Evolutionary conservation across 2,329 filamentous ascomycete species (phyloP), one percentile per base, ranked within the genome.

Genomic region (Keithomyces neogunnii): DNA sequence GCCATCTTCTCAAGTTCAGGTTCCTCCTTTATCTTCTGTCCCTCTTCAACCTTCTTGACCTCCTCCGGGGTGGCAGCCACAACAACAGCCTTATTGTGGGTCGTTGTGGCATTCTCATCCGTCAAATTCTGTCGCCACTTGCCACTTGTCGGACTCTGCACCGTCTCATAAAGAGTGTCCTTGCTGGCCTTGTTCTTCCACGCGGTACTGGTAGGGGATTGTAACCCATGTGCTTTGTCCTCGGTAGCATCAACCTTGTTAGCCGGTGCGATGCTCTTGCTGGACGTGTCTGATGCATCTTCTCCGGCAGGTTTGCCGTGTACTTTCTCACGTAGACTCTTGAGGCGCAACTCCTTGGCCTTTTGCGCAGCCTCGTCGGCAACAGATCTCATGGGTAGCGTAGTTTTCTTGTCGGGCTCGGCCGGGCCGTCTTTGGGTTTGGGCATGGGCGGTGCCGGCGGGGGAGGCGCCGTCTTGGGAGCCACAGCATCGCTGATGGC

Each of bases 341-440:
- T 73, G 55, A 82, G 71, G 51, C 74, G 75, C 57, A 76, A 69
- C 58, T 82, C 73, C 68, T 84, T 84, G 47, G 82, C 82, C 66
- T 80, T 84, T 59, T 76, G 69, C 0, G 82, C 82, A 47, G 78
- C 82, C 63, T 89, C 85, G 60, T 88, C 77, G 42, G 80, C 81
- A 48, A 82, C 73, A 60, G 75, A 78, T 56, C 72, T 71, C 47
- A 79, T 66, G 2, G 78, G 74, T 10, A 78, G 60, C 8, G 62
- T 52, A 49, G 60, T 62, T 38, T 47, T 39, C 4, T 45, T 39
- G 6, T 29, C 47, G 3, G 38, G n/a, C 6, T 40, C 38, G 54
- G 66, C 54, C 56, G 68, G 56, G 61, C 56, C 53, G 3, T 53
- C 57, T 33, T 58, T 60, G 47, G 61, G 49, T n/a, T 56, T 54